Evolutionary conservation across 768 basidiomycete genomes (phyloP).

Genomic region (Cystobasidium tubakii): DNA sequence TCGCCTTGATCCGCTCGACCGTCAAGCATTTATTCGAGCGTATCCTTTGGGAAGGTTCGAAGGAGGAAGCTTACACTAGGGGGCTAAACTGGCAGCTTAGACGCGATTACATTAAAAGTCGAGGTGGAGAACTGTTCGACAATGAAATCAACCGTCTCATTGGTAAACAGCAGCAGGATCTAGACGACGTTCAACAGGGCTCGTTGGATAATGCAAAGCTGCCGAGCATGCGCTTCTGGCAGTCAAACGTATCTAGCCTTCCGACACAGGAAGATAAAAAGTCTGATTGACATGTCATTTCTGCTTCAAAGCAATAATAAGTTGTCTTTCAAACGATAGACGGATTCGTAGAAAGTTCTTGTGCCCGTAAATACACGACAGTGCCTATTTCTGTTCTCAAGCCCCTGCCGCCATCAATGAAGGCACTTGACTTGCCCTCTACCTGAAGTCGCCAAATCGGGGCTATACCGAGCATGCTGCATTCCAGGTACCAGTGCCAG

Average conservation of each 20-base stretch:
- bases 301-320: neutral
- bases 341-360: too few relatives aligned
- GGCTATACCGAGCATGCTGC: too few relatives aligned
- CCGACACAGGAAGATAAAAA: neutral
- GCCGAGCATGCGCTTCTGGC: neutral
- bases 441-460: too few relatives aligned
- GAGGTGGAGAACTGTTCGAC: conserved; percentile 14
- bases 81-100: conserved; percentile 11
- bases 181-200: neutral
- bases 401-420: too few relatives aligned
- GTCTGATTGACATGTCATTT: neutral
- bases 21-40: conserved; percentile 68
- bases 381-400: too few relatives aligned
- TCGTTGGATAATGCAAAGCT: neutral
- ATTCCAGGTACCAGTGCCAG: too few relatives aligned
- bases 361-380: too few relatives aligned
- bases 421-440: too few relatives aligned
- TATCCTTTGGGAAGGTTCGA: conserved; percentile 68
- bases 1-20: conserved; percentile 60
- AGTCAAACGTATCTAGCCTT: neutral
- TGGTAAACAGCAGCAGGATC: neutral
- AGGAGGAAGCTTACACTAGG: conserved; percentile 48
- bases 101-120: conserved; percentile 27
- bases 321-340: too few relatives aligned
- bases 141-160: neutral